phyloP scores from a whole-genome alignment of 164 flowering plant species.

The Akebia trifoliata region DNA sequence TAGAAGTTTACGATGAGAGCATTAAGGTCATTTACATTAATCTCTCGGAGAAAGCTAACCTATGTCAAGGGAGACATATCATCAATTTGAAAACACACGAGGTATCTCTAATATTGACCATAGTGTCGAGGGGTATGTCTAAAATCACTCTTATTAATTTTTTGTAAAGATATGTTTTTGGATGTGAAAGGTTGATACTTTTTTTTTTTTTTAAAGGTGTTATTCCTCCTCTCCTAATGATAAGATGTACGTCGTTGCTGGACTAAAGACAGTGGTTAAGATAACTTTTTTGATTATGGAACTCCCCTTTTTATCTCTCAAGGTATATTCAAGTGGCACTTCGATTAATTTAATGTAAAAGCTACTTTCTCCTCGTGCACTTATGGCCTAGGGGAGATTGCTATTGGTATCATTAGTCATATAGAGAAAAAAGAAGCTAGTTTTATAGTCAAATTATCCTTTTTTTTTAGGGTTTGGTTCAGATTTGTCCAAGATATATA shows the following conservation, averaged over 20 bases:
- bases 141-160: too few relatives aligned
- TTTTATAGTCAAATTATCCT: neutral
- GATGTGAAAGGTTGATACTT: slow-evolving; percentile 2
- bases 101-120: too few relatives aligned
- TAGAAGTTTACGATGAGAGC: too few relatives aligned
- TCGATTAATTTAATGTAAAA: neutral
- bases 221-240: slow-evolving; percentile 4
- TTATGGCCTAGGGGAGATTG: neutral
- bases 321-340: neutral
- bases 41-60: too few relatives aligned
- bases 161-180: too few relatives aligned
- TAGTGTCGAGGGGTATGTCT: too few relatives aligned
- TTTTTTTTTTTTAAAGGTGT: too few relatives aligned
- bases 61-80: too few relatives aligned
- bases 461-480: neutral
- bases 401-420: neutral
- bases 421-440: neutral
- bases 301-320: slow-evolving; percentile 3
- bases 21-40: too few relatives aligned
- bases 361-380: neutral
- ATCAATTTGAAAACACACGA: too few relatives aligned
- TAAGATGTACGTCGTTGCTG: slow-evolving; percentile 1
- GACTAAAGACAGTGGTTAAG: neutral
- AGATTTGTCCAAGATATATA: too few relatives aligned
- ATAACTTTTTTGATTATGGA: slow-evolving; percentile 1